A percentile compares a stretch with the other conserved stretches of the same genome.
Evolutionary conservation across 371 early-diverging fungal species (phyloP).

Genomic region (Actinomortierella ambigua): DNA sequence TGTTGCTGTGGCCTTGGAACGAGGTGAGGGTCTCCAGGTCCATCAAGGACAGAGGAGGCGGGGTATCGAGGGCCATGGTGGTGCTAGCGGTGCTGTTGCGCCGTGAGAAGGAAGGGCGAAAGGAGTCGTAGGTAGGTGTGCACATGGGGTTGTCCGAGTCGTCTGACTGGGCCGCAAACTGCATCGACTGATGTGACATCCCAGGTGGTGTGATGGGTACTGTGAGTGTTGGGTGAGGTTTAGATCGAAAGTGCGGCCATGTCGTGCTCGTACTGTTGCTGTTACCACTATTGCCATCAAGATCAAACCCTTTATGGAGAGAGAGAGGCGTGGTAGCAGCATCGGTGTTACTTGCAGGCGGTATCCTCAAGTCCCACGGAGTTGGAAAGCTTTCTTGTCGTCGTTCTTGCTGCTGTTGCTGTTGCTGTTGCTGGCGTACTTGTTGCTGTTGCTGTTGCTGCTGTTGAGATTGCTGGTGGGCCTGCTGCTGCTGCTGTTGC

Average conservation of each 20-base stretch:
- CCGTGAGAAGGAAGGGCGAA: constrained; percentile 18
- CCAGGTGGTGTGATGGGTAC: constrained; percentile 24
- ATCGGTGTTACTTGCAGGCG: constrained; percentile 4
- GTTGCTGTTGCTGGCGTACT: neutral
- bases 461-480: neutral
- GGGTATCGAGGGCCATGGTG: constrained; percentile 45
- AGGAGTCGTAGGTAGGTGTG: constrained; percentile 44
- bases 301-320: constrained; percentile 35
- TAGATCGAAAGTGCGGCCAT: constrained; percentile 39
- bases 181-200: no score
- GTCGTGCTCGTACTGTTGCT: constrained; percentile 16
- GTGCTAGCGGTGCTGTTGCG: constrained; percentile 40
- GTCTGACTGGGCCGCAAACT: constrained; percentile 7
- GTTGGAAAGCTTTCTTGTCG: no score
- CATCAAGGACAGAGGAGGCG: constrained; percentile 41
- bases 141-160: constrained; percentile 46
- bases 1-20: neutral
- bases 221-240: constrained; percentile 43
- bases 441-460: constrained; percentile 1
- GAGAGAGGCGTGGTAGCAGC: neutral
- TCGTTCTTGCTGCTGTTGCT: no score
- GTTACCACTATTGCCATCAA: no score
- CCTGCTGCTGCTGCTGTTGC: neutral
- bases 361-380: no score
- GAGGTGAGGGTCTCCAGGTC: constrained; percentile 32